Evolutionary conservation across 768 basidiomycete genomes (phyloP), one percentile per base, ranked within the genome.

Genomic region (Lactarius quietus): DNA sequence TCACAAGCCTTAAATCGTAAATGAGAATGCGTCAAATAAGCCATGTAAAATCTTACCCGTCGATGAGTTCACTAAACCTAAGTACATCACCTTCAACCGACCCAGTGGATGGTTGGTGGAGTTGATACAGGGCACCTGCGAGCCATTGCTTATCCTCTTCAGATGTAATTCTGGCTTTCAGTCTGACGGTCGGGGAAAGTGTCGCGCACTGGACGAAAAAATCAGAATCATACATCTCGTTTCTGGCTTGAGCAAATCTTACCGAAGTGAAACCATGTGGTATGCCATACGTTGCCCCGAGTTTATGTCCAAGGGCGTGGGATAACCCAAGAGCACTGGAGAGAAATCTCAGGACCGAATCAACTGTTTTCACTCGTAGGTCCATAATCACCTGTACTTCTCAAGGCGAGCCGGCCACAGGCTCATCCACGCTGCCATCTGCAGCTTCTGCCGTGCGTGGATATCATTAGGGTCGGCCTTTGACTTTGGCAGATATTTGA

Each of bases 181-280:
- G 74, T 1, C 73, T 77, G 20, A 91, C 83, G 35, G 85, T 85
- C 1, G 88, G 82, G 5, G 85, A 82, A 28, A 92, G 81, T 7
- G 89, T 91, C 60, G 90, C 77, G 73, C 90, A 91, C 89, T 91
- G 59, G 39, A 43, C 38, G 60, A 52, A 20, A n/a, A 15, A 35
- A 4, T 51, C 5, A 43, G 59, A 31, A 9, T 28, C 52, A 35
- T 39, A 31, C 29, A 51, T 7, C 15, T 28, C 6, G 61, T 28
- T 8, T 57, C 41, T 17, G 7, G 39, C 15, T 23, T 7, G 52
- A 26, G 31, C 17, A 31, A 6, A 20, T 71, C 84, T 74, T 67
- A 89, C 89, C n/a, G 90, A 91, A 5, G 91, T 92, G 67, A 91
- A 88, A 10, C 91, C 91, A 73, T 93, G 90, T 26, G 90, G 88